Conservation (phyloP, 805 yeast species). For the Metschnikowia chrysomelidarum region DNA sequence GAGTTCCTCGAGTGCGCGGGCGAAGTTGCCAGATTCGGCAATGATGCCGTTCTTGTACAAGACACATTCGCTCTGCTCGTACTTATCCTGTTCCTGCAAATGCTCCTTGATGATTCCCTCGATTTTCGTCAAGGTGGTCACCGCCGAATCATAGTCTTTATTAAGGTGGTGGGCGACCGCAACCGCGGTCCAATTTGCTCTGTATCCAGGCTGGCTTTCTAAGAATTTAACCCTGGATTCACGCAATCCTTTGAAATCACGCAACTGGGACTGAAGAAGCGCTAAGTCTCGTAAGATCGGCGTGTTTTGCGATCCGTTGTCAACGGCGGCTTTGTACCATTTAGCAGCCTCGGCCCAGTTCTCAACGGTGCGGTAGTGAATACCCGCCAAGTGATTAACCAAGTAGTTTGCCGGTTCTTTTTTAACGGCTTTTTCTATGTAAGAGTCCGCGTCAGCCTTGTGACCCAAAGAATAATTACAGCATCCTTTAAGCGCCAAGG, state of each 20-base stretch:
- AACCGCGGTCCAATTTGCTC: conserved; percentile 87
- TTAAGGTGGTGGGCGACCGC: conserved; percentile 83
- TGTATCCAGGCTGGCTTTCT: conserved; percentile 72
- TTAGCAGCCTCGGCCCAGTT: conserved; percentile 75
- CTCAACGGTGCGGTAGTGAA: conserved; percentile 68
- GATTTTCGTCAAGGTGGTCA: conserved; percentile 67
- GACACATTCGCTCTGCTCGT: conserved; percentile 78
- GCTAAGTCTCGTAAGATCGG: conserved; percentile 82
- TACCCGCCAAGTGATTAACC: conserved; percentile 82
- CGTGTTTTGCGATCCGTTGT: conserved; percentile 73
- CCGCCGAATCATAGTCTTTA: conserved; percentile 65
- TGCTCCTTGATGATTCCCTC: conserved; percentile 73
- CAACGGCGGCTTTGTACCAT: conserved; percentile 72
- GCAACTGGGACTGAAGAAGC: conserved; percentile 71
- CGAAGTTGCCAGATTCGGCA: conserved; percentile 58
- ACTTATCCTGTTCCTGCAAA: conserved; percentile 60
- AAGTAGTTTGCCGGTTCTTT: conserved; percentile 64
- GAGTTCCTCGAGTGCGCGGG: conserved; percentile 61
- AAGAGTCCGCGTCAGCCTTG: conserved; percentile 59
- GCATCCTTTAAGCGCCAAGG: conserved; percentile 83
- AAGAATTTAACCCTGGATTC: conserved; percentile 66
- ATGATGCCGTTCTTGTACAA: conserved; percentile 71
- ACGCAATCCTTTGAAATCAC: conserved; percentile 65
- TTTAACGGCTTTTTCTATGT: conserved; percentile 58
- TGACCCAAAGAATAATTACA: conserved; percentile 56